A percentile compares a stretch with the other conserved stretches of the same genome.
phyloP scores from a whole-genome alignment of 2,329 filamentous ascomycete species.

The Ophiostoma piceae region DNA sequence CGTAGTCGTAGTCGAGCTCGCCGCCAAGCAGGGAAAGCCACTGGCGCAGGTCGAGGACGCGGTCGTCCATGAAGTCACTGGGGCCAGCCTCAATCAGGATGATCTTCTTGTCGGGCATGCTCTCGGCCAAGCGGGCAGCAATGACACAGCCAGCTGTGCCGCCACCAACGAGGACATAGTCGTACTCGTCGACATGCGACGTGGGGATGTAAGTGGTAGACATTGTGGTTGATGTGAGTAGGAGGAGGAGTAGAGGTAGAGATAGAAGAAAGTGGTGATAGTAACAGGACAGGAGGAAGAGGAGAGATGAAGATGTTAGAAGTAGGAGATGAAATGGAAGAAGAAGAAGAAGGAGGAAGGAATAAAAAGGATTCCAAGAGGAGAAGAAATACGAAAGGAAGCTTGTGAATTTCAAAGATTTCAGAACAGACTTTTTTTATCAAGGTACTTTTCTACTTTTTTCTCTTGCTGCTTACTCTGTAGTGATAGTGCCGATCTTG shows the following conservation, averaged over 20 bases:
- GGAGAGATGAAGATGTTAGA: background rate
- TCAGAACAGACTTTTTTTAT: background rate
- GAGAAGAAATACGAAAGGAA: background rate
- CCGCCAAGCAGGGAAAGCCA: slow-evolving; percentile 82
- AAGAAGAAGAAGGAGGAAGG: background rate
- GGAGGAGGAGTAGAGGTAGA: background rate
- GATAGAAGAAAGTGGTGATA: background rate
- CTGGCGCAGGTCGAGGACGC: slow-evolving; percentile 78
- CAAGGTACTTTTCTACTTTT: slow-evolving; percentile 4
- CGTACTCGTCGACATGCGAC: slow-evolving; percentile 62
- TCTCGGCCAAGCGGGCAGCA: slow-evolving; percentile 72
- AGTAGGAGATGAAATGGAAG: background rate
- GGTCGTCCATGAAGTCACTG: slow-evolving; percentile 82
- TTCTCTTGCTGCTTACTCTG: background rate
- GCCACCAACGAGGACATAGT: slow-evolving; percentile 81
- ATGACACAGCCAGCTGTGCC: slow-evolving; percentile 84
- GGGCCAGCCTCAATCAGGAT: slow-evolving; percentile 84
- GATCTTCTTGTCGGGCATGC: slow-evolving; percentile 68
- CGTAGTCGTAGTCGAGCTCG: slow-evolving; percentile 87
- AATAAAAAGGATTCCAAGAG: background rate
- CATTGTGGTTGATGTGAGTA: slow-evolving; percentile 37
- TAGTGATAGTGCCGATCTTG: background rate
- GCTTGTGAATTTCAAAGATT: background rate
- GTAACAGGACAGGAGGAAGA: background rate
- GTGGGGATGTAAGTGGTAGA: slow-evolving; percentile 64